Base-by-base conservation (phyloP, 1,284 basidiomycete species). In the Mycena citricolor region DNA sequence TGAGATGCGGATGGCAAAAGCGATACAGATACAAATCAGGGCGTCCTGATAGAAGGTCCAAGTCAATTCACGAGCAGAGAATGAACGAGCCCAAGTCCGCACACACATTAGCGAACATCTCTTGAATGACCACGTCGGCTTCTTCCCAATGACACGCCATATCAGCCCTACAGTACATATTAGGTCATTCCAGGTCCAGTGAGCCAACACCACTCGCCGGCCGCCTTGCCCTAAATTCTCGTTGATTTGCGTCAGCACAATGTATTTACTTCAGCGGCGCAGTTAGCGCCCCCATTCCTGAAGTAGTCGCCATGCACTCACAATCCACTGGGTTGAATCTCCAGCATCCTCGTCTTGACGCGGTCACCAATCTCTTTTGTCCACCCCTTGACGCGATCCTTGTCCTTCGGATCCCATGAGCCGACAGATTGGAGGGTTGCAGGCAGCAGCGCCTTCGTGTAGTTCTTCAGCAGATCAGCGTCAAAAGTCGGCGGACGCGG, bases 141-240 rank as follows among this genome's bases (percentile, higher is more conserved):
- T 86, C 83, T 65, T 87, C 83, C 84, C 84, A 87, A 59, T 86
- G 83, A 56, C 81, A 83, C 25, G 70, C 76, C 62, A 87, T 74
- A 61, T 82, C 81, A 44, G 81, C 76, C 50, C 79, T 80, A 42
- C n/a, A n/a, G 14, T 47, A 37, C 31, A 25, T 29, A 41, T 42
- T 25, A n/a, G 14, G 23, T 23, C 23, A 11, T 29, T 29, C 21
- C 26, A n/a, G 19, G 17, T 42, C 35, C 19, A 11, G 16, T 5
- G 23, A 25, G 21, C 6, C 19, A 14, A 46, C 31, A 39, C 12
- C 12, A 57, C 77, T 61, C 56, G 88, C 86, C 86, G 77, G 57
- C 84, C 85, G 44, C 86, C 87, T 62, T 90, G 87, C 5, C 84
- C 84, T 45, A 78, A 66, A 57, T 90, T 90, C 69, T 89, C 85